Base-by-base conservation (phyloP, 441 rosid genomes). In the Codiaeum variegatum region DNA sequence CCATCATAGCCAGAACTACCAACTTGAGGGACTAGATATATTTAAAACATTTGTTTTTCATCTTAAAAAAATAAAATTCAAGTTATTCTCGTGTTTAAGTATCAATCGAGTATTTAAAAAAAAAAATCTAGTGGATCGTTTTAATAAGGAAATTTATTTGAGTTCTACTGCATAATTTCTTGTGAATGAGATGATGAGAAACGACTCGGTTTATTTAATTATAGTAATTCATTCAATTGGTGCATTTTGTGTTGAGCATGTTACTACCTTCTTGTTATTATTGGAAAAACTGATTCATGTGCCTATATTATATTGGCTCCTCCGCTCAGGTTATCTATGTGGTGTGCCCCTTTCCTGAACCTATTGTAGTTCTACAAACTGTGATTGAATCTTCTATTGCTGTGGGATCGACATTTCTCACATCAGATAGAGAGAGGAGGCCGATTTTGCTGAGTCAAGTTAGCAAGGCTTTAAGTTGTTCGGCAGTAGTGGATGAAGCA, bases 321-420 rank as follows among this genome's bases (percentile, higher is more conserved):
- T 71, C 62, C 70, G 34, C 79, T 77, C 75, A 96, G 99, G 99
- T 94, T 51, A 86, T 92, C 86, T 96, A 96, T 80, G 93, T 96
- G 80, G 98, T 96, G 63, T 94, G 99, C 82, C 99, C 99, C 70
- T 96, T 96, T 81, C 98, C 99, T 18, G 98, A 96, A 71, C 98
- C 98, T 78, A 81, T 80, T 29, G 97, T 98, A 70, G 88, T 96
- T 84, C 82, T 96, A 52, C 90, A 87, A 79, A 96, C 98, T 0
- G 82, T 96, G 6, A 71, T 96, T 63, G 98, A 94, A 84, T 90
- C 98, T 64, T 96, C 96, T 81, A 81, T 91, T 49, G 90, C 98
- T 72, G 77, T 94, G 78, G 99, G 99, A 81, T 94, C 98, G 62
- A 83, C 73, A 67, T 79, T 87, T 78, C 77, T 79, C 66, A 85